A percentile compares a stretch with the other conserved stretches of the same genome.
These are phyloP conservation scores for Erodium trifolium DNA, from an alignment of 441 rosid genomes.

Conservation along the genomic window DNA sequence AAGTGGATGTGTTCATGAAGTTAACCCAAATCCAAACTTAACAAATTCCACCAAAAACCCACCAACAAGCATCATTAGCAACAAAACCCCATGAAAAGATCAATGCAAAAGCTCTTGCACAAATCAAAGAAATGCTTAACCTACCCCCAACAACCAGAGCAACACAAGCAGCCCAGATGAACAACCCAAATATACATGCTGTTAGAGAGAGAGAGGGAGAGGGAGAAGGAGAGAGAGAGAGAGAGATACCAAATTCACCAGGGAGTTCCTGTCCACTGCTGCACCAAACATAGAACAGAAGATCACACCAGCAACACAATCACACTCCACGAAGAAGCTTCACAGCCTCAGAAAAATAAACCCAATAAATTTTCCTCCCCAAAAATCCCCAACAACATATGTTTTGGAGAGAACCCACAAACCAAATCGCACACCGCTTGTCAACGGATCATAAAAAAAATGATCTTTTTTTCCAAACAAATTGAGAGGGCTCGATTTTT, in stretches of 20 bases:
- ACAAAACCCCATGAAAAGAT: neutral
- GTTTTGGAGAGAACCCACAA: conserved; percentile 18
- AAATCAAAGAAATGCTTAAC: neutral
- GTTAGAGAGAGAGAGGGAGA: neutral
- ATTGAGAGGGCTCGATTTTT: neutral
- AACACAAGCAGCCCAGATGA: neutral
- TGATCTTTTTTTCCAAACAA: neutral
- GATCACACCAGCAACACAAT: conserved; percentile 53
- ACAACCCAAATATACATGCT: neutral
- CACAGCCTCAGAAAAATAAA: conserved; percentile 53
- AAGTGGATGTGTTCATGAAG: no score
- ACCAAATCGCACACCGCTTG: conserved; percentile 25
- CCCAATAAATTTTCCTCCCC: conserved; percentile 13
- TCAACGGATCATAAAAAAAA: conserved; percentile 24
- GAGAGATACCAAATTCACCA: conserved; percentile 37
- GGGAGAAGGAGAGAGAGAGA: conserved; percentile 33
- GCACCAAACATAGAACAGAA: conserved; percentile 46
- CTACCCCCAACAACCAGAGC: neutral
- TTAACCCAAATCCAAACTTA: neutral
- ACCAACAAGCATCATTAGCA: neutral
- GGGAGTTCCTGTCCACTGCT: conserved; percentile 34
- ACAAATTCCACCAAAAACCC: conserved; percentile 4
- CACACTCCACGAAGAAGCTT: conserved; percentile 24
- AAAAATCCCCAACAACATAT: conserved; percentile 11
- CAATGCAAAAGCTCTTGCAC: neutral